Percentiles rank a stretch among this genome's conserved stretches.
phyloP scores from a whole-genome alignment of 2,329 filamentous ascomycete species.

The Penicillium sp. region DNA sequence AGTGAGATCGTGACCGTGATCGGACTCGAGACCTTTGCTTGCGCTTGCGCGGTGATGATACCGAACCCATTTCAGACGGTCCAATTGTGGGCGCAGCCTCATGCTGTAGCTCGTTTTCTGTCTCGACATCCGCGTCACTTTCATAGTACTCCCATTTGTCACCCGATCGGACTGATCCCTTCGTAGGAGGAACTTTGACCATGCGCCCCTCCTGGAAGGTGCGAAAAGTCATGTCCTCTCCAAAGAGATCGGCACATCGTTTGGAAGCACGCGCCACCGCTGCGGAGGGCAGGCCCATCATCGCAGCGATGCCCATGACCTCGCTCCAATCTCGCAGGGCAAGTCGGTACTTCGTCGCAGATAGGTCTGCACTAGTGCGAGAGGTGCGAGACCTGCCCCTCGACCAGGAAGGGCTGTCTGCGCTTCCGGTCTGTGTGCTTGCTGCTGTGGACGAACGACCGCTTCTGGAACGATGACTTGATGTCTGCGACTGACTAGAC shows the following conservation, averaged over 20 bases:
- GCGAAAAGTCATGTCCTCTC: constrained; percentile 61
- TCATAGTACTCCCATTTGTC: constrained; percentile 11
- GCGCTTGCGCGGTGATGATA: constrained; percentile 3
- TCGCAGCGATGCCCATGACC: constrained; percentile 68
- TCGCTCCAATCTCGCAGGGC: constrained; percentile 74
- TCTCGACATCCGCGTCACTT: constrained; percentile 29
- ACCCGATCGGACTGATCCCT: constrained; percentile 5
- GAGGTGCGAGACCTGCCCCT: constrained; percentile 3
- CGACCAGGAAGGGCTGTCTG: constrained; percentile 13
- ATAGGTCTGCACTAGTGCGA: constrained; percentile 7
- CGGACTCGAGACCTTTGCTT: neutral
- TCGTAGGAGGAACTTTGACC: constrained; percentile 7
- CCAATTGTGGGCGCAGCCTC: neutral
- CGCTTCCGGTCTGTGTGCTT: constrained; percentile 3
- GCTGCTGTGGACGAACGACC: constrained; percentile 5
- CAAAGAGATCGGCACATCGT: constrained; percentile 71
- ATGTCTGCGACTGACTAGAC: constrained; percentile 5
- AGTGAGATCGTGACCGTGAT: neutral
- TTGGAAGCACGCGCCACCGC: constrained; percentile 64
- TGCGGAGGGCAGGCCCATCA: constrained; percentile 61
- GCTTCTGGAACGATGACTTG: constrained; percentile 7
- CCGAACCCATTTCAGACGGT: neutral
- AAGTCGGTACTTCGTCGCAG: constrained; percentile 12
- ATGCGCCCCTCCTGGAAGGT: constrained; percentile 45
- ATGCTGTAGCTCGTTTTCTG: neutral